Evolutionary conservation across 768 basidiomycete genomes (phyloP).

Genomic region (Phlebiopsis flavidoalba): DNA sequence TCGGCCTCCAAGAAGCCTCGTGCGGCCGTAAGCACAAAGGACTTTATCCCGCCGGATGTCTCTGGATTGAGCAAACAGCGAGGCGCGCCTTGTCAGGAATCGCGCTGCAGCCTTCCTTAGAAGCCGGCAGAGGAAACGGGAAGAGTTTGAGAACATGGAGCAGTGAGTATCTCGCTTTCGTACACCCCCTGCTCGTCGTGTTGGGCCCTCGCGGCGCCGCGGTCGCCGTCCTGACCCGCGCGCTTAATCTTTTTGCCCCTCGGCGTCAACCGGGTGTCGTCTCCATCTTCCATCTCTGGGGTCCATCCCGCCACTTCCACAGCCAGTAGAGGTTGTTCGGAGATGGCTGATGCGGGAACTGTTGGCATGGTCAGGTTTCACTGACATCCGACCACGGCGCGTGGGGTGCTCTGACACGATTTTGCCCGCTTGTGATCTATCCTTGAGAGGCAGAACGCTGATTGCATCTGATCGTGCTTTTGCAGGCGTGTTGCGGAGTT

Average conservation of each 20-base stretch:
- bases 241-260: background rate
- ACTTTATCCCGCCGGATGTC: constrained; percentile 86
- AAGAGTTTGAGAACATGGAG: constrained; percentile 91
- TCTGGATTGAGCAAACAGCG: constrained; percentile 84
- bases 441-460: background rate
- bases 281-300: background rate
- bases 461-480: constrained; percentile 9
- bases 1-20: constrained; percentile 40
- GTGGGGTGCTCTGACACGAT: background rate
- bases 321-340: background rate
- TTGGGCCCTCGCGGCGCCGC: background rate
- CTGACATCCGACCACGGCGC: background rate
- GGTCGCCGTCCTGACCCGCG: background rate
- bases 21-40: constrained; percentile 57
- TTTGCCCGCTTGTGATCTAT: background rate
- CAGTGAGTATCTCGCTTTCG: constrained; percentile 46
- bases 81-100: constrained; percentile 89
- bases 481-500: constrained; percentile 76
- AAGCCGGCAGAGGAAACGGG: constrained; percentile 86
- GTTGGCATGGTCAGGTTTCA: constrained; percentile 1
- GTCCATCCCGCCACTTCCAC: background rate
- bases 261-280: background rate
- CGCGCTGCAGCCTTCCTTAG: constrained; percentile 85
- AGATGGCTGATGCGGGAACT: background rate
- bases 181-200: background rate